Evolutionary conservation across 1,284 basidiomycete genomes (phyloP), one percentile per base, ranked within the genome.

Genomic region (Cystobasidium sp.): DNA sequence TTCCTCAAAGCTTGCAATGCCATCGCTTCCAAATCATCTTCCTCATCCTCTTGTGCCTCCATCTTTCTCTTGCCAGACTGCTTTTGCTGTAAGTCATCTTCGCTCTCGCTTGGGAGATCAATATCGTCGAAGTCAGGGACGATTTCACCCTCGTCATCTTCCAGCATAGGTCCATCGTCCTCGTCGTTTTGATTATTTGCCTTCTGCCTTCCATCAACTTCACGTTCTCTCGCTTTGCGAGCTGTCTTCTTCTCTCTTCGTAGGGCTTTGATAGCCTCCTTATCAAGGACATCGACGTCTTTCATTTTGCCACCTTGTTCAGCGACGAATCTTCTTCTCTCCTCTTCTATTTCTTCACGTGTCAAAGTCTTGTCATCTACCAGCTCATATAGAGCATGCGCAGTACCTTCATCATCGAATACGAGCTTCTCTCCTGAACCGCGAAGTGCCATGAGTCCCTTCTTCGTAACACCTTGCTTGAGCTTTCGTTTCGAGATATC

Each of bases 191-290:
- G 18, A 47, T 63, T 46, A 20, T 52, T 31, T 22, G 68, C 74
- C 61, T 78, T 74, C 51, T 65, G 24, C 18, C 41, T 65, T 16
- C 62, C 68, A 9, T 72, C 78, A 3, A 76, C 77, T 7, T 78
- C 77, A 20, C 77, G 68, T 43, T 95, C 93, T 75, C 91, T 88
- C 80, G 93, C 89, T 85, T 96, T 97, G 79, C 92, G 84, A 83
- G 93, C 95, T 75, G 88, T 82, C 84, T 90, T 88, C 85, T 91
- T 92, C 83, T 94, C 92, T 76, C 87, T 85, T 84, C 91, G 91
- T 86, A 94, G 94, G 81, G 91, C 92, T 81, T 88, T 89, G 24
- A 92, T 94, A 78, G 92, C 88, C 75, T 88, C 87, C 83, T 90
- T 91, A 84, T 96, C 94, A 68, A 84, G 77, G 73, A 89, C 86